These are phyloP conservation scores for Kingdonia uniflora DNA, from an alignment of 164 flowering plant species.

Conservation along the genomic window DNA sequence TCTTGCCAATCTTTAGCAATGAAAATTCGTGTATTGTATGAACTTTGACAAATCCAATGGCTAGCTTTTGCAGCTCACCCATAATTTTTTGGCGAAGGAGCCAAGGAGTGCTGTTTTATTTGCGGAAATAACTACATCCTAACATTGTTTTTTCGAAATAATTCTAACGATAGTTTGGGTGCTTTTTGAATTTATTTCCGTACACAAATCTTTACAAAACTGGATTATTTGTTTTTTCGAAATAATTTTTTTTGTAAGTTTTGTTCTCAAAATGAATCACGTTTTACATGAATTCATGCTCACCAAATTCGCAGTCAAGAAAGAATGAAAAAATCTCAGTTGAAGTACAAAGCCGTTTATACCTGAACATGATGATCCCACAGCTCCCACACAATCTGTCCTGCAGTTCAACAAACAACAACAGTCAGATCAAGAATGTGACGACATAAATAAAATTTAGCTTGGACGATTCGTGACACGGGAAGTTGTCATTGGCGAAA, in stretches of 20 bases:
- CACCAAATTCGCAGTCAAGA: background rate
- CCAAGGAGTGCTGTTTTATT: too few species aligned
- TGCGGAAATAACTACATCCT: background rate
- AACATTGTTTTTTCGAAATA: background rate
- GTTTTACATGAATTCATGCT: too few species aligned
- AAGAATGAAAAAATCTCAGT: slow-evolving; percentile 7
- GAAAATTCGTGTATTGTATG: too few species aligned
- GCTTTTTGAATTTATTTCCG: too few species aligned
- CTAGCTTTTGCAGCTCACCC: too few species aligned
- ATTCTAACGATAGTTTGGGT: too few species aligned
- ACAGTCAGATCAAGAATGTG: slow-evolving; percentile 23
- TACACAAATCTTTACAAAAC: too few species aligned
- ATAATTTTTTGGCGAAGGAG: too few species aligned
- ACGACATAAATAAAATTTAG: slow-evolving; percentile 13
- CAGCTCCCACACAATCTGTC: slow-evolving; percentile 6
- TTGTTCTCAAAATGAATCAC: too few species aligned
- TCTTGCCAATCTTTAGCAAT: too few species aligned
- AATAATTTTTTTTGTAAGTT: background rate
- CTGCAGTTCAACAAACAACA: slow-evolving; percentile 37
- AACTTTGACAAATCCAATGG: too few species aligned
- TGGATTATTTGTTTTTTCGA: too few species aligned
- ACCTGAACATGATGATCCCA: slow-evolving; percentile 1
- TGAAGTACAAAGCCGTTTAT: slow-evolving; percentile 2
- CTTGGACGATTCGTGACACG: slow-evolving; percentile 56
- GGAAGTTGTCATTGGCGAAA: slow-evolving; percentile 63